Percentiles rank a stretch among this genome's conserved stretches.
phyloP scores from a whole-genome alignment of 83 land plant species.

The Thuja plicata region DNA sequence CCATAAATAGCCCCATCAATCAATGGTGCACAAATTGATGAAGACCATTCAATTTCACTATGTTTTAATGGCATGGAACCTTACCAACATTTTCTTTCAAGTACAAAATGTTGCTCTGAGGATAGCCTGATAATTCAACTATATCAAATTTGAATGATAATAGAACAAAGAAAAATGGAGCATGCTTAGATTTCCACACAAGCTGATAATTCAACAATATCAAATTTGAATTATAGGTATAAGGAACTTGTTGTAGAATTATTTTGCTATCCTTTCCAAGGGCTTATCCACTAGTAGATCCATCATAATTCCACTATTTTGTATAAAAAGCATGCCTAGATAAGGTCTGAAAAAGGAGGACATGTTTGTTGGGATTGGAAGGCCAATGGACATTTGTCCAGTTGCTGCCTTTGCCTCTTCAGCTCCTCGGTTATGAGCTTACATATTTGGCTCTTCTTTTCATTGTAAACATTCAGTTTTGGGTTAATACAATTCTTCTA shows the following conservation, averaged over 20 bases:
- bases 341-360: constrained; percentile 22
- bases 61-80: background rate
- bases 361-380: no score
- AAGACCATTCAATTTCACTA: background rate
- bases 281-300: constrained; percentile 43
- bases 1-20: background rate
- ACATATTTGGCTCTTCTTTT: no score
- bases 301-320: constrained; percentile 31
- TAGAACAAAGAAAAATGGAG: background rate
- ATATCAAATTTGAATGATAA: no score
- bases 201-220: background rate
- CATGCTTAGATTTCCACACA: background rate
- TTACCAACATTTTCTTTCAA: constrained; percentile 57
- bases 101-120: constrained; percentile 58
- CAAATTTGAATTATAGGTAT: background rate
- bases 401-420: no score
- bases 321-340: constrained; percentile 26
- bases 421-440: no score
- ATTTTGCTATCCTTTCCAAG: constrained; percentile 42
- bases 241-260: constrained; percentile 30
- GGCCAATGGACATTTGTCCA: no score
- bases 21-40: background rate
- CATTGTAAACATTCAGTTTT: no score
- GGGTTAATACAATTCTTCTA: no score
- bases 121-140: constrained; percentile 52